phyloP scores from a whole-genome alignment of 1,284 basidiomycete genomes.

The Ceratobasidium sp. region DNA sequence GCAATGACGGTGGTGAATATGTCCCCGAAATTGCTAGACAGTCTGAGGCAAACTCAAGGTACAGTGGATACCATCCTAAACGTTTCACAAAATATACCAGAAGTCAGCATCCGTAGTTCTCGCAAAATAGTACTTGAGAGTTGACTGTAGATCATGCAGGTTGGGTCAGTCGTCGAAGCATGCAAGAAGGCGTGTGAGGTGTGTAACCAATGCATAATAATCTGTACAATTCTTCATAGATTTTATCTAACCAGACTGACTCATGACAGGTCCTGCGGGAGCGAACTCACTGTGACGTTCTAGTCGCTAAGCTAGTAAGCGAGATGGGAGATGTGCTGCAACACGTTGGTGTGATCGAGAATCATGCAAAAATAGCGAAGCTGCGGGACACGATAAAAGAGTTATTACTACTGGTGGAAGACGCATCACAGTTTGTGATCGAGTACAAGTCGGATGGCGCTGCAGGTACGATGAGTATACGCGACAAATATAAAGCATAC shows the following conservation, averaged over 20 bases:
- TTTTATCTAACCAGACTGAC: background rate
- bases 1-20: background rate
- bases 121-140: background rate
- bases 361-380: background rate
- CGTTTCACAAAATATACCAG: background rate
- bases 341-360: background rate
- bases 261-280: background rate
- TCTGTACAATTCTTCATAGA: background rate
- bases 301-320: background rate
- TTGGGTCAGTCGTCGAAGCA: no score
- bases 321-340: slow-evolving; percentile 12
- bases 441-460: slow-evolving; percentile 13
- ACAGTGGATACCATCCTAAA: background rate
- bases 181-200: no score
- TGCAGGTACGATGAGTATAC: background rate
- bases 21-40: background rate
- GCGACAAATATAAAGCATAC: no score
- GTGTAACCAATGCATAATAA: no score
- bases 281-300: slow-evolving; percentile 13
- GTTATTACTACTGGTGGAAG: slow-evolving; percentile 13
- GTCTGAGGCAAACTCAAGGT: background rate
- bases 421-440: slow-evolving; percentile 19
- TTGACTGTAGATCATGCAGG: background rate
- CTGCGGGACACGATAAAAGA: background rate
- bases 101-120: background rate